Conservation (phyloP, 1,284 basidiomycete genomes). For the Rhodotorula glutinis region DNA sequence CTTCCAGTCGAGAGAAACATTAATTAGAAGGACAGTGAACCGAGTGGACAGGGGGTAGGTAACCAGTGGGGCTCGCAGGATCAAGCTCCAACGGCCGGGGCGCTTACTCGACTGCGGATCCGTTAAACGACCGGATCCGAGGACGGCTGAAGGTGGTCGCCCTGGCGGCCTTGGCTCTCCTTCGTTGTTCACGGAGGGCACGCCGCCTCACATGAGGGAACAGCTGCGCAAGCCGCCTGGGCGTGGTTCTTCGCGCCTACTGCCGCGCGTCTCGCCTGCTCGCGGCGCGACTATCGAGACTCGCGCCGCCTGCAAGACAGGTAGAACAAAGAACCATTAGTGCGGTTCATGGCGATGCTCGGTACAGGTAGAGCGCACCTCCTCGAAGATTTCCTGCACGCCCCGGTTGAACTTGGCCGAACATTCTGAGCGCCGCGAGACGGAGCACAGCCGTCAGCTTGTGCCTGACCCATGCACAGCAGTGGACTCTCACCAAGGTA, state of each 20-base stretch:
- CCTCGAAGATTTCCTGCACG: conserved; percentile 85
- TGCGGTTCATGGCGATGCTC: too few species aligned
- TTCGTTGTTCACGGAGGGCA: too few species aligned
- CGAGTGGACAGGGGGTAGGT: too few species aligned
- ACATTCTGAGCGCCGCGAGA: conserved; percentile 63
- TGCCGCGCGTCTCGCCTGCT: conserved; percentile 55
- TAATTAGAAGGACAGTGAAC: too few species aligned
- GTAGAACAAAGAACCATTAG: too few species aligned
- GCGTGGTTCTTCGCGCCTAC: not conserved
- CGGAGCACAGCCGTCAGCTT: not conserved
- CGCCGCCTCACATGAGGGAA: conserved; percentile 12
- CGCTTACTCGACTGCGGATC: not conserved
- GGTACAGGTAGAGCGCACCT: too few species aligned
- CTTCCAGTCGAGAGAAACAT: too few species aligned
- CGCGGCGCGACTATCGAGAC: conserved; percentile 72
- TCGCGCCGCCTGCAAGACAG: conserved; percentile 66
- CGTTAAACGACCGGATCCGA: not conserved
- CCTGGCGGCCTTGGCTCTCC: too few species aligned
- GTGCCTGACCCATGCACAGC: not conserved
- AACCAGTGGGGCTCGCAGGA: too few species aligned
- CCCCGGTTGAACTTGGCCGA: conserved; percentile 94
- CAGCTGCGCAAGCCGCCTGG: not conserved
- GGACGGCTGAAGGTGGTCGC: too few species aligned
- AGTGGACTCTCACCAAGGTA: conserved; percentile 69
- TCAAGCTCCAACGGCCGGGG: not conserved